Evolutionary conservation across 805 yeast genomes (phyloP), one percentile per base, ranked within the genome.

Genomic region (Teunomyces lycoperdinae): DNA sequence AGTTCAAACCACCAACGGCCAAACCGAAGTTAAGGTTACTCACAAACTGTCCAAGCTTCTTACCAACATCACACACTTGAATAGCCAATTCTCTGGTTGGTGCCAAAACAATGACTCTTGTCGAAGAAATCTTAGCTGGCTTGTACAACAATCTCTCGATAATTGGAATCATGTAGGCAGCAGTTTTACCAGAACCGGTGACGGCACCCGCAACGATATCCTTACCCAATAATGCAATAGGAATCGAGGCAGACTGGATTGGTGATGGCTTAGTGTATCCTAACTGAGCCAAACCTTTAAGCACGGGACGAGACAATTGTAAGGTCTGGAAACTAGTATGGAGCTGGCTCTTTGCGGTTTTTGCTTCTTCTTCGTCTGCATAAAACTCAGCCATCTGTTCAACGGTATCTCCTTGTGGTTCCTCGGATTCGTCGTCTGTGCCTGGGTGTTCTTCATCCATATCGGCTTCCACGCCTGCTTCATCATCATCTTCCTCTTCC

Each of bases 131-230:
- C 60, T 87, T 87, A 46, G 88, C 77, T 9, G 98, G 97, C 58
- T 94, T 88, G 70, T 85, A 92, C 28, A 94, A 70, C 31, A 94
- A 74, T 70, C 99, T 83, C 70, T 94, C 99, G 51, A 94, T 81
- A 40, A 91, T 89, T 10, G 99, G 99, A 47, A 94, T 87, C 85
- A 94, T 84, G 64, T 89, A 94, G 1, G 99, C 99, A 2, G 97
- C 99, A 20, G 99, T 94, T 67, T 94, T 94, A 79, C 99, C 99
- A 16, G 98, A 92, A 73, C 99, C 99, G 4, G 99, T 94, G 20
- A 89, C 96, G 31, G 99, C 99, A 75, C 98, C 98, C 13, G 98
- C 99, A 59, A 94, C 97, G 44, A 94, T 83, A 68, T 94, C 99
- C 63, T 89, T 92, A 59, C 99, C 99, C 52, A 88, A 65, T 35